Evolutionary conservation across 2,329 filamentous ascomycete genomes (phyloP), one percentile per base, ranked within the genome.

Genomic region (Cordyceps cicadae): DNA sequence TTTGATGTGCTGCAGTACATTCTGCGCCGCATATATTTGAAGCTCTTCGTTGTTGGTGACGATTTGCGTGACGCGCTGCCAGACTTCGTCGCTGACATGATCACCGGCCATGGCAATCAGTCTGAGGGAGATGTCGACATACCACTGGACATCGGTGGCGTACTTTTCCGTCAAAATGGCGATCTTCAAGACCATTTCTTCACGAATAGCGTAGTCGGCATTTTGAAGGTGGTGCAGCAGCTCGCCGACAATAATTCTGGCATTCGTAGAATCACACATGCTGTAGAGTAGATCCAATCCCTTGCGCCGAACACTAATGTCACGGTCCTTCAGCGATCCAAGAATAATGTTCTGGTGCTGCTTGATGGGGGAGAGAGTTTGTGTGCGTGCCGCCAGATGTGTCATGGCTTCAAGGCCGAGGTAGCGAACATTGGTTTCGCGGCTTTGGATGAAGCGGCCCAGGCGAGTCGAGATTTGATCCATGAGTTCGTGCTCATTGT

Each of bases 171-270:
- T 97, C 65, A 99, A 75, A 69, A 99, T 99, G 57, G 94, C 94
- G 74, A 99, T 96, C 77, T 99, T 99, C 64, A 99, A 80, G 4
- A 97, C 94, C 94, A 99, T 99, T 74, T 99, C 94, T 76, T 99
- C 95, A 64, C 95, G 86, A 68, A 99, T 97, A 5, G 93, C 93
- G 73, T 96, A 99, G 74, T 99, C 94, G 53, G 94, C 94, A 60
- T 91, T 96, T 70, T 97, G 93, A 9, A 99, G 83, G 73, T 97
- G 97, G 66, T 93, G 90, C 58, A 99, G 77, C 55, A 99, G 85
- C 76, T 99, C 94, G 63, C 89, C 88, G 45, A 99, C 94, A 66
- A 99, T 96, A 11, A 90, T 87, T 65, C 90, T 89, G 8, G 94
- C 92, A 74, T 99, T 99, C n/a, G 87, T 87, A 39, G 89, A 85